These are phyloP conservation scores for Sparassis latifolia DNA, from an alignment of 1,284 basidiomycete genomes.

Conservation along the genomic window DNA sequence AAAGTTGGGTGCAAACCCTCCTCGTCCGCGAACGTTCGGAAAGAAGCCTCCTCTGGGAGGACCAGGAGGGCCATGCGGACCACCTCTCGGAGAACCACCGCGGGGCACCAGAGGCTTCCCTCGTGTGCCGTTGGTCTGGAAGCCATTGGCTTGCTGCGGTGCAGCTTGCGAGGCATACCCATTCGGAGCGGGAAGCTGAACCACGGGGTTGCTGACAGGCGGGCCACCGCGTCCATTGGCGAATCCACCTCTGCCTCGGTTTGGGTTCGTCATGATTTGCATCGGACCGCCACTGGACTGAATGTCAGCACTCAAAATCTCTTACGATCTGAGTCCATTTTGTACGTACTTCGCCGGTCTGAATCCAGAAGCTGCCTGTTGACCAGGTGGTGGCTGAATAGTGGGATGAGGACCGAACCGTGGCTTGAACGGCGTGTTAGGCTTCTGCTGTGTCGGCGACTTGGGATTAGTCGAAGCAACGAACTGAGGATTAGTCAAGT, in stretches of 20 bases:
- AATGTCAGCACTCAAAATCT: not conserved
- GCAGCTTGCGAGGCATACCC: constrained; percentile 6
- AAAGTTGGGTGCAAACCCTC: constrained; percentile 20
- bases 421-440: constrained; percentile 51
- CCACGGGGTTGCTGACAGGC: not conserved
- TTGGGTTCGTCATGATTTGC: constrained; percentile 65
- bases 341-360: constrained; percentile 32
- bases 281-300: constrained; percentile 26
- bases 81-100: constrained; percentile 23
- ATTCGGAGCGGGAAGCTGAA: not conserved
- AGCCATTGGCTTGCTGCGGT: not conserved
- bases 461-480: constrained; percentile 63
- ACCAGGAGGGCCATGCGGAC: constrained; percentile 3
- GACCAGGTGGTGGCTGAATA: constrained; percentile 46
- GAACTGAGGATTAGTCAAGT: constrained; percentile 80
- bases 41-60: constrained; percentile 10
- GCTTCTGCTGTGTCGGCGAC: constrained; percentile 34
- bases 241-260: constrained; percentile 41
- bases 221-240: constrained; percentile 17
- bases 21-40: constrained; percentile 20
- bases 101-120: constrained; percentile 1
- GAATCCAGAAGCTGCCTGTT: constrained; percentile 53
- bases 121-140: not conserved
- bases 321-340: not conserved
- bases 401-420: constrained; percentile 61